These are phyloP conservation scores for Cordyceps cateniannulata DNA, from an alignment of 2,329 filamentous ascomycete genomes.

Conservation along the genomic window DNA sequence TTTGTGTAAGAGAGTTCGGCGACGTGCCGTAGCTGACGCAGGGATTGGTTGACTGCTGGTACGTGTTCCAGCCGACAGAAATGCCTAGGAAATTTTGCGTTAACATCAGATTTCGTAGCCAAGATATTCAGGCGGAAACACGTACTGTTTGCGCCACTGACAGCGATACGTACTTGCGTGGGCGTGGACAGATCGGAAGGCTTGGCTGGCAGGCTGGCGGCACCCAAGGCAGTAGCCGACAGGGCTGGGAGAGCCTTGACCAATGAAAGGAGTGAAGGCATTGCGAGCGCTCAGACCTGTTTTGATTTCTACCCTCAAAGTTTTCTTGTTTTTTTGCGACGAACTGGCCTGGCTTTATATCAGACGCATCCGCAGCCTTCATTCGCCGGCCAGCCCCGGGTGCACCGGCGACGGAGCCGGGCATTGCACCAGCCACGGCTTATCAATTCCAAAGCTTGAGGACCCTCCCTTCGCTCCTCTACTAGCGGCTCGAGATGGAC, in stretches of 20 bases:
- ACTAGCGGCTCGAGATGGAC: not conserved
- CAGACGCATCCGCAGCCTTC: not conserved
- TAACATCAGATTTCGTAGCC: not conserved
- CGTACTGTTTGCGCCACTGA: constrained; percentile 43
- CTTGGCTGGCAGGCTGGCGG: constrained; percentile 34
- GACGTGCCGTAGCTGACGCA: constrained; percentile 48
- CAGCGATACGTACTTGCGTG: constrained; percentile 45
- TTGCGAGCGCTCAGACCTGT: not conserved
- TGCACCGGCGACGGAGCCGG: not conserved
- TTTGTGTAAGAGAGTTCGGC: constrained; percentile 26
- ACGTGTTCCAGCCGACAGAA: constrained; percentile 52
- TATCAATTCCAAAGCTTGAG: not conserved
- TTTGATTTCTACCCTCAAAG: not conserved
- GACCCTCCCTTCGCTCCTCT: not conserved
- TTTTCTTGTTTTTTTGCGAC: not conserved
- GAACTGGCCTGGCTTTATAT: not conserved
- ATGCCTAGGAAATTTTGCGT: constrained; percentile 30
- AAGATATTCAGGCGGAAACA: not conserved
- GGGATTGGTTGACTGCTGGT: constrained; percentile 34
- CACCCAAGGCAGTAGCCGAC: constrained; percentile 2
- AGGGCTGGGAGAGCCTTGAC: constrained; percentile 2
- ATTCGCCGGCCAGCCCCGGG: not conserved
- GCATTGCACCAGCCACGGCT: not conserved
- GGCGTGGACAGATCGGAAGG: constrained; percentile 46
- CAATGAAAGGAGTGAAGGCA: constrained; percentile 3